A percentile compares a stretch with the other conserved stretches of the same genome.
These are phyloP conservation scores for Aspergillus quadrilineatus DNA, from an alignment of 2,329 filamentous ascomycete species.

Conservation along the genomic window DNA sequence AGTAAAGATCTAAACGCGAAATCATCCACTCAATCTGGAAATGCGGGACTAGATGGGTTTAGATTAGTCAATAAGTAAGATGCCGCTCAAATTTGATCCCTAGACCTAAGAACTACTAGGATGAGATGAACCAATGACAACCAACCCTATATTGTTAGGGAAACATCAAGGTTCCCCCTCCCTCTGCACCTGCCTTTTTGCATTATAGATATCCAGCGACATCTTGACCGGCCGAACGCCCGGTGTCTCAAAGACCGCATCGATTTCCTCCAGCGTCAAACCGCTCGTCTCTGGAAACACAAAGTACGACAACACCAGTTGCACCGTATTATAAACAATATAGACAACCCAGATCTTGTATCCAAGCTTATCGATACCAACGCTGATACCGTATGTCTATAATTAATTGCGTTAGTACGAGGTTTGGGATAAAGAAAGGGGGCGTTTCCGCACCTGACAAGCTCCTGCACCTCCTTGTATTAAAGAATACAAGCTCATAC, in stretches of 20 bases:
- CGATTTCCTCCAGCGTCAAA: conserved; percentile 57
- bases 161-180: background rate
- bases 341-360: conserved; percentile 56
- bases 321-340: conserved; percentile 51
- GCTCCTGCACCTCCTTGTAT: conserved; percentile 48
- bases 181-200: conserved; percentile 26
- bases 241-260: conserved; percentile 56
- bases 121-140: too few relatives aligned
- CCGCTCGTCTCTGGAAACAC: conserved; percentile 55
- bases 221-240: conserved; percentile 47
- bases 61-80: too few relatives aligned
- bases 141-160: too few relatives aligned
- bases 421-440: too few relatives aligned
- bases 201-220: conserved; percentile 42
- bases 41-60: too few relatives aligned
- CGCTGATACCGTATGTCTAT: conserved; percentile 49
- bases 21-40: too few relatives aligned
- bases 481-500: conserved; percentile 48
- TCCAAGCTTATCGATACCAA: conserved; percentile 48
- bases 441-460: too few relatives aligned
- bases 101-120: too few relatives aligned
- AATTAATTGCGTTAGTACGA: conserved; percentile 15
- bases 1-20: too few relatives aligned
- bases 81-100: too few relatives aligned
- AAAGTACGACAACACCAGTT: conserved; percentile 50